Evolutionary conservation across 192 early-diverging fungal genomes (phyloP), one percentile per base, ranked within the genome.

Genomic region (Entomortierella parvispora): DNA sequence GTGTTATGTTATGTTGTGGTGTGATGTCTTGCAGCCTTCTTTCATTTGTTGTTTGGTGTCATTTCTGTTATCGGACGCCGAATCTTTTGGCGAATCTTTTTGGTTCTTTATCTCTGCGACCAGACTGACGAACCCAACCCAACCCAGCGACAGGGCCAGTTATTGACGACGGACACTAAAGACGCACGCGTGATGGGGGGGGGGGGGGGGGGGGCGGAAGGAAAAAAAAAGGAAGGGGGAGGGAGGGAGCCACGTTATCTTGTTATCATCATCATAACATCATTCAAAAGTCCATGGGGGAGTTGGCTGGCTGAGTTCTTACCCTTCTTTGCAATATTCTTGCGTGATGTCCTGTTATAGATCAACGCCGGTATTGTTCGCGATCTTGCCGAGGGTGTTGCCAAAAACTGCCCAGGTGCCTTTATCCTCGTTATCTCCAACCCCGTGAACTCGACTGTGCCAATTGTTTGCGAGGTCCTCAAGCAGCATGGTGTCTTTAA

Each of bases 391-490:
- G 88, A 88, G 61, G 93, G 87, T 31, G 85, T 89, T 34, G 95
- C 93, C 45, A 86, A 82, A 69, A 85, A 83, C 61, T 89, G 74
- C 45, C 95, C 96, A 56, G 85, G 88, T 49, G 96, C 95, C 33
- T 86, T 93, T 80, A 67, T 94, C 65, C 87, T 92, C 46, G 84
- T 97, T 64, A 97, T 97, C 79, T 89, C 96, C 54, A 97, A 97
- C 90, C 96, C 96, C 17, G 96, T 97, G 72, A 97, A 97, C 91
- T 96, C 94, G 28, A 97, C 96, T 48, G 94, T 97, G n/a, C 94
- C 96, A 50, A 97, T 97, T 71, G 88, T 94, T 81, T 91, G 93
- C 50, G 94, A 97, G 86, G 90, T 93, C 34, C 90, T 95, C 71
- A 96, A 95, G 89, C 89, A 93, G 84, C 84, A 87, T 58, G 88